Conservation (phyloP, 2,329 filamentous ascomycete genomes). For the Arthrobotrys sphaeroides region DNA sequence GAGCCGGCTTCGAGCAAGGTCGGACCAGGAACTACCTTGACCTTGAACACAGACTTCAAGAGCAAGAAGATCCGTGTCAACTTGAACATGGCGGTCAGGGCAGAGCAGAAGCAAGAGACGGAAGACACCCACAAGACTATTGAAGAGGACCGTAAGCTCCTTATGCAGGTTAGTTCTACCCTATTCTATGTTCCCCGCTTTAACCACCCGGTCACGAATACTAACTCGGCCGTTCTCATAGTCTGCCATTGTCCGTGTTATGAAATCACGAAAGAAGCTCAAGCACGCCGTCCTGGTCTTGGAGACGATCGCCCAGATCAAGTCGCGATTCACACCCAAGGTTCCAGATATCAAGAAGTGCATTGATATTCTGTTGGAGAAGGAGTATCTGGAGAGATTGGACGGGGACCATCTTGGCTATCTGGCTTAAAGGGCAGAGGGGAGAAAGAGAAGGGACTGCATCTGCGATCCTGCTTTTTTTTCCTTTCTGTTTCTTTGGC, state of each 20-base stretch:
- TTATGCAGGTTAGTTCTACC: constrained; percentile 87
- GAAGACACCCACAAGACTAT: constrained; percentile 99
- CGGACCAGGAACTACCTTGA: constrained; percentile 79
- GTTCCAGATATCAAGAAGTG: constrained; percentile 98
- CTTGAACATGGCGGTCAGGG: constrained; percentile 91
- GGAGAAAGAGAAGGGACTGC: neutral
- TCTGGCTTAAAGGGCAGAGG: constrained; percentile 67
- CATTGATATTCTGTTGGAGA: constrained; percentile 97
- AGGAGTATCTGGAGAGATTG: constrained; percentile 95
- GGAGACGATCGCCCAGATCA: constrained; percentile 96
- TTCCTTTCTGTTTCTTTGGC: constrained; percentile 13
- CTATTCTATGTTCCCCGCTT: neutral
- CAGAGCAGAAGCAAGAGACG: constrained; percentile 94
- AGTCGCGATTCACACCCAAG: constrained; percentile 89
- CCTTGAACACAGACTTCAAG: constrained; percentile 94
- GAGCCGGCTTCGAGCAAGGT: constrained; percentile 78
- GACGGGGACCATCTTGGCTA: constrained; percentile 96
- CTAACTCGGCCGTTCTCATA: neutral
- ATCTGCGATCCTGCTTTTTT: no score
- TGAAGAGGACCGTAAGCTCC: constrained; percentile 94
- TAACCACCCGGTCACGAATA: neutral
- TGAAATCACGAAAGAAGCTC: constrained; percentile 99
- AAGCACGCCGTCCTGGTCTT: constrained; percentile 94
- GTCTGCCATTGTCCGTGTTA: constrained; percentile 97
- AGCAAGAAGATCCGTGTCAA: constrained; percentile 98